A percentile compares a stretch with the other conserved stretches of the same genome.
Conservation (phyloP, 768 basidiomycete species). For the Sarcodon sp. region DNA sequence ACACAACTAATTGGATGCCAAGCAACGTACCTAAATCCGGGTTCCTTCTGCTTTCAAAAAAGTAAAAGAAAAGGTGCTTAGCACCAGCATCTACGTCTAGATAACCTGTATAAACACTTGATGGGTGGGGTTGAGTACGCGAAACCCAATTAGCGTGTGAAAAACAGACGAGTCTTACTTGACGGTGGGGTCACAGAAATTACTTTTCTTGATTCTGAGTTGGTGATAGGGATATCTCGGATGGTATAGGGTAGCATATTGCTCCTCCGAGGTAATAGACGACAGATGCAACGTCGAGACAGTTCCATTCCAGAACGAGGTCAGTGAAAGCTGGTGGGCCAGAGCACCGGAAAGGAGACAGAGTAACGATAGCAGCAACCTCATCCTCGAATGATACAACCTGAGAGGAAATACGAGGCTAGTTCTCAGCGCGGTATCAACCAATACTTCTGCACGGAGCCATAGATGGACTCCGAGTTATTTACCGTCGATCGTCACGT, state of each 20-base stretch:
- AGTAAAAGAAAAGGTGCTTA: constrained; percentile 44
- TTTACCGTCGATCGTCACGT: too few relatives aligned
- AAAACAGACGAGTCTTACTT: constrained; percentile 20
- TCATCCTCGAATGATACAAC: constrained; percentile 3
- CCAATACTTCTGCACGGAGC: not conserved
- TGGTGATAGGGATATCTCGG: constrained; percentile 38
- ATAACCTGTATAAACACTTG: constrained; percentile 33
- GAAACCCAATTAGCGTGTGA: not conserved
- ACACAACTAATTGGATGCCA: not conserved
- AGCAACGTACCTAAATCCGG: constrained; percentile 22
- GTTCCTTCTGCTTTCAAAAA: constrained; percentile 41
- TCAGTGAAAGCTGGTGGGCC: constrained; percentile 1
- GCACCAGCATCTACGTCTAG: constrained; percentile 34
- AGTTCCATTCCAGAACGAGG: not conserved
- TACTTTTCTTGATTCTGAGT: constrained; percentile 46
- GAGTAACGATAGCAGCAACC: not conserved
- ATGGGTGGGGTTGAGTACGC: not conserved
- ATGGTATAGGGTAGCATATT: constrained; percentile 17
- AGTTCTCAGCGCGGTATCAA: not conserved
- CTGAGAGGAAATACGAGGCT: not conserved
- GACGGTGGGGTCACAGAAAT: constrained; percentile 54
- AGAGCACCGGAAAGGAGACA: not conserved
- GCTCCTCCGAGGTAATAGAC: constrained; percentile 13
- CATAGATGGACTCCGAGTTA: not conserved
- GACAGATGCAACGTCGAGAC: constrained; percentile 10